A percentile compares a stretch with the other conserved stretches of the same genome.
phyloP scores from a whole-genome alignment of 1,284 basidiomycete species.

The Vanrija humicola region DNA sequence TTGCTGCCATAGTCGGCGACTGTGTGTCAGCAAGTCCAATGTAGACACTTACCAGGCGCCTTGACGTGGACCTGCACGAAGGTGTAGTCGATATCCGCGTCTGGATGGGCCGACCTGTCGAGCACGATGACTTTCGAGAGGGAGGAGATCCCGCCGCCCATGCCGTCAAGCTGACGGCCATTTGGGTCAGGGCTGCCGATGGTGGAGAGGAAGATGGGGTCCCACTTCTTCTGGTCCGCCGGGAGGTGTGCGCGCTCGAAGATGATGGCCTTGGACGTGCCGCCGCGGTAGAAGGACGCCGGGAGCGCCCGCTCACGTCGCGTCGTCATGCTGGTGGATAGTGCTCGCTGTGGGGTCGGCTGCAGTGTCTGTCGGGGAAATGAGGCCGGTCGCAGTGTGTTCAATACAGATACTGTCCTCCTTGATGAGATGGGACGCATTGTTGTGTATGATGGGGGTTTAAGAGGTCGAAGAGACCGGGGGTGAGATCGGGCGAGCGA shows the following conservation, averaged over 20 bases:
- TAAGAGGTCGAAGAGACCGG: too few species aligned
- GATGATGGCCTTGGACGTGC: conserved; percentile 75
- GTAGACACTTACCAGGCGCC: conserved; percentile 9
- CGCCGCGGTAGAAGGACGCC: conserved; percentile 54
- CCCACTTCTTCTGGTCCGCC: conserved; percentile 54
- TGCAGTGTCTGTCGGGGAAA: neutral
- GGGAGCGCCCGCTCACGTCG: conserved; percentile 2
- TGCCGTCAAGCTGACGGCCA: conserved; percentile 68
- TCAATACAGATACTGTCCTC: too few species aligned
- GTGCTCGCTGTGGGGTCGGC: neutral
- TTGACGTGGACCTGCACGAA: conserved; percentile 26
- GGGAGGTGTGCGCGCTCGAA: conserved; percentile 58
- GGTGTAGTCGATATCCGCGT: conserved; percentile 30
- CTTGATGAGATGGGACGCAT: too few species aligned
- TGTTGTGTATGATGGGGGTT: too few species aligned
- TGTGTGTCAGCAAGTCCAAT: neutral
- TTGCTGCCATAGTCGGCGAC: conserved; percentile 30
- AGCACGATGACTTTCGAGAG: conserved; percentile 76
- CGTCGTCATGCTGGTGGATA: neutral
- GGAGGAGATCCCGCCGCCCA: conserved; percentile 71
- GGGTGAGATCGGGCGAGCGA: too few species aligned
- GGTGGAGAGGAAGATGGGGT: conserved; percentile 63
- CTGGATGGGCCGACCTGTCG: conserved; percentile 39
- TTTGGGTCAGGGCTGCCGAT: conserved; percentile 80
- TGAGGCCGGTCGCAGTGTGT: too few species aligned